These are phyloP conservation scores for Blastobotrys persicus DNA, from an alignment of 1,139 yeast species.

Conservation along the genomic window DNA sequence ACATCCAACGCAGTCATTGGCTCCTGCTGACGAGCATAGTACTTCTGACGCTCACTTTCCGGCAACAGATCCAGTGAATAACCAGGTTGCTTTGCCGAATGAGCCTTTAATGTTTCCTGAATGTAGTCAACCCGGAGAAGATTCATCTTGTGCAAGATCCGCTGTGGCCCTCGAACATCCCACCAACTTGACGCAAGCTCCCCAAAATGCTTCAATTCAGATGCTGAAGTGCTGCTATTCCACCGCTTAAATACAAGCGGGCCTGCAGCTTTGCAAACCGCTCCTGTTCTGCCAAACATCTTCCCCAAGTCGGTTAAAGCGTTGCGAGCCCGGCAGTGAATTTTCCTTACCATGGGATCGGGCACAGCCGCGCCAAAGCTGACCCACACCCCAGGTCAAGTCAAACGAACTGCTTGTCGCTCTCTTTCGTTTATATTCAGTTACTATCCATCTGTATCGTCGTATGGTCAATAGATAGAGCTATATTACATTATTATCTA, in stretches of 20 bases:
- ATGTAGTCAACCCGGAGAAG: constrained; percentile 84
- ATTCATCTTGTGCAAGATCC: constrained; percentile 94
- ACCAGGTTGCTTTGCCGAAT: constrained; percentile 55
- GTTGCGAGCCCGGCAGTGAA: too few relatives aligned
- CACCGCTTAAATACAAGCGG: constrained; percentile 4
- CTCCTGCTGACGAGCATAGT: constrained; percentile 33
- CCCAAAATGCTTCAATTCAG: constrained; percentile 78
- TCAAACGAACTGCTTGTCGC: too few relatives aligned
- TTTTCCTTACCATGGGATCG: too few relatives aligned
- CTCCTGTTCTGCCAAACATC: neutral
- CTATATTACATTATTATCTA: too few relatives aligned
- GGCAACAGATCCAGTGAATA: constrained; percentile 70
- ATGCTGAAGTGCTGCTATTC: constrained; percentile 30
- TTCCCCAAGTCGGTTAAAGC: too few relatives aligned
- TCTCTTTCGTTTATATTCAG: too few relatives aligned
- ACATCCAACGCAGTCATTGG: constrained; percentile 63
- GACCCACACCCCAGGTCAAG: too few relatives aligned
- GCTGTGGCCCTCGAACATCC: constrained; percentile 91
- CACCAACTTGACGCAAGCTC: constrained; percentile 91
- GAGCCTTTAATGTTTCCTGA: constrained; percentile 52
- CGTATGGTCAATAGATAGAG: too few relatives aligned
- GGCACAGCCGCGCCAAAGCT: too few relatives aligned
- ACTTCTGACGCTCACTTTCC: constrained; percentile 46
- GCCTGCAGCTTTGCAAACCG: neutral
- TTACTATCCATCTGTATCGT: too few relatives aligned